A percentile compares a stretch with the other conserved stretches of the same genome.
Evolutionary conservation across 768 basidiomycete genomes (phyloP).

Genomic region (Strobilomyces dryophilus): DNA sequence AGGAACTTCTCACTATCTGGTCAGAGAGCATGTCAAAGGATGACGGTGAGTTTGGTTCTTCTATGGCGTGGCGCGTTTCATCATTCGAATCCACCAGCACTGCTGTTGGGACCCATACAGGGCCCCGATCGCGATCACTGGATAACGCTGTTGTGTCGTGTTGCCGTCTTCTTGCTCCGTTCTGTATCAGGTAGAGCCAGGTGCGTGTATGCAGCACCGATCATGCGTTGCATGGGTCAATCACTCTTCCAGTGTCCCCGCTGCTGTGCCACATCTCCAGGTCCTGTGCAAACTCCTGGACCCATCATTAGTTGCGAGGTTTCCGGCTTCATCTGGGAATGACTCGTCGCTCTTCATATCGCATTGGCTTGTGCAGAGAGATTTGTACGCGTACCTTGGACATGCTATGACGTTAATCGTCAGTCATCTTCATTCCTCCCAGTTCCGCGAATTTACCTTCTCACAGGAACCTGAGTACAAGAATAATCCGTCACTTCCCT

Average conservation of each 20-base stretch:
- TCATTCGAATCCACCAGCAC: constrained; percentile 26
- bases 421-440: constrained; percentile 23
- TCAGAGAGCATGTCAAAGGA: constrained; percentile 21
- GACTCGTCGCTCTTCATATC: constrained; percentile 34
- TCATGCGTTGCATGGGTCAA: neutral
- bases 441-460: neutral
- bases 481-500: constrained; percentile 30
- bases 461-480: constrained; percentile 57
- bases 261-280: constrained; percentile 45
- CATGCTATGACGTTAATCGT: constrained; percentile 39
- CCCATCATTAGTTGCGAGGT: constrained; percentile 1
- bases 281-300: constrained; percentile 48
- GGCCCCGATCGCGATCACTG: constrained; percentile 46
- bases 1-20: constrained; percentile 32
- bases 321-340: constrained; percentile 29
- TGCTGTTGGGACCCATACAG: constrained; percentile 37
- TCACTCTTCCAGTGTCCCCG: constrained; percentile 38
- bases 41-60: constrained; percentile 15
- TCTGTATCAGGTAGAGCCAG: constrained; percentile 46
- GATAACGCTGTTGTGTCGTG: constrained; percentile 55
- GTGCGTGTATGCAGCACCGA: constrained; percentile 36
- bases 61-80: neutral
- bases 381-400: constrained; percentile 36
- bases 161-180: constrained; percentile 45
- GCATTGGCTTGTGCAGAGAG: constrained; percentile 43